Percentiles rank a stretch among this genome's conserved stretches.
Evolutionary conservation across 2,329 filamentous ascomycete genomes (phyloP).

Genomic region (Fusarium scirpi): DNA sequence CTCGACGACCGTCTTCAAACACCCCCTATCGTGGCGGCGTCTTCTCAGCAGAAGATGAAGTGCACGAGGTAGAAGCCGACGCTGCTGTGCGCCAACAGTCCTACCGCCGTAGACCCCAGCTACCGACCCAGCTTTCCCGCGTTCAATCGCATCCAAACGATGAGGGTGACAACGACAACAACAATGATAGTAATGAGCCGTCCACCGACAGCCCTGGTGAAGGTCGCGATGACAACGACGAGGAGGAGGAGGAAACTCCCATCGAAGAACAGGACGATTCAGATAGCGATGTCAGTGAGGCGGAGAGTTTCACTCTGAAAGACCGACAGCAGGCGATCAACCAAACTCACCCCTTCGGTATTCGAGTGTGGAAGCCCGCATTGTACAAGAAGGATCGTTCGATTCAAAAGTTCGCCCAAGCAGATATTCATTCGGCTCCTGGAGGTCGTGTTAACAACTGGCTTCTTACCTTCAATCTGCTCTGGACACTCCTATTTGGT

Average conservation of each 20-base stretch:
- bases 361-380: conserved; percentile 98
- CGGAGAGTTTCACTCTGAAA: conserved; percentile 97
- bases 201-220: conserved; percentile 46
- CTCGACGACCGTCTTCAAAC: conserved; percentile 76
- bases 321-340: conserved; percentile 98
- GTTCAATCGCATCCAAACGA: conserved; percentile 55
- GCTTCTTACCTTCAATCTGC: conserved; percentile 86
- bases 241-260: conserved; percentile 54
- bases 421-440: conserved; percentile 94
- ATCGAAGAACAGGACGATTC: conserved; percentile 69
- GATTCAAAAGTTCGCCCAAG: conserved; percentile 95
- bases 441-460: conserved; percentile 87
- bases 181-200: conserved; percentile 39
- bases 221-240: conserved; percentile 49
- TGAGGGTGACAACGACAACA: conserved; percentile 32
- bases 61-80: conserved; percentile 82
- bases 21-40: conserved; percentile 84
- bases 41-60: conserved; percentile 92
- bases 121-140: conserved; percentile 54
- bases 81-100: conserved; percentile 61
- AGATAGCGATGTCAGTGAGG: conserved; percentile 83
- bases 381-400: conserved; percentile 98
- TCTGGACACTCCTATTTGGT: conserved; percentile 92
- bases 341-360: conserved; percentile 97
- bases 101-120: conserved; percentile 53